Base-by-base conservation (phyloP, 2,329 filamentous ascomycete genomes). In the Salinomyces thailandicus region DNA sequence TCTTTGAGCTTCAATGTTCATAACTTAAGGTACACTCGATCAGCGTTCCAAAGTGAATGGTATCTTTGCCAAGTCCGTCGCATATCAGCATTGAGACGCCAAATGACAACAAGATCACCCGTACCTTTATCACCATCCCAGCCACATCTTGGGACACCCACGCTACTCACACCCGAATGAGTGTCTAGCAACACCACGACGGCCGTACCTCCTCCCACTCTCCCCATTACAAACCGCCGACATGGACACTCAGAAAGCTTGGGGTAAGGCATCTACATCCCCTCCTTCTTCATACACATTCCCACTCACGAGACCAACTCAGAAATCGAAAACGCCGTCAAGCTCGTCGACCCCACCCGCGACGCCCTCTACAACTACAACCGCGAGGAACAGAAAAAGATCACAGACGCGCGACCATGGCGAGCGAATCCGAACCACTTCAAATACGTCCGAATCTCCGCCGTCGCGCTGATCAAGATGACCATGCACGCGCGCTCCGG, bases 401-500 rank as follows among this genome's bases (percentile, higher is more conserved):
- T 82, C 47, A 72, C 71, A 44, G 63, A 71, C 8, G 67, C 71
- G 15, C 73, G 73, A 36, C 86, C 87, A 43, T 96, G 91, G 91
- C 67, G 66, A 33, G 68, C 67, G 31, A 79, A 95, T 55, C 79
- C 81, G 0, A 73, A 85, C 61, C 79, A 95, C 69, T 98, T 96
- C 74, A 93, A 89, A 59, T 74, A 82, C 36, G 85, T 96, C 31
- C 85, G 87, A 53, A 89, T 98, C 62, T 93, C 85, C 35, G 86
- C 91, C 40, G 80, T 94, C 9, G 91, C 91, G 4, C 75, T 98
- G 41, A 75, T 96, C 50, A 98, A 98, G 67, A 98, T 98, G 91
- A 85, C 93, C 46, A 96, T 95, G 84, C 91, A 98, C 60, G 91
- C 91, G 7, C 83, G 91, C n/a, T 87, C 85, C 0, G 91, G 91